Percentiles rank a stretch among this genome's conserved stretches.
These are phyloP conservation scores for Pyrenochaeta sp. DNA, from an alignment of 2,329 filamentous ascomycete species.

Conservation along the genomic window DNA sequence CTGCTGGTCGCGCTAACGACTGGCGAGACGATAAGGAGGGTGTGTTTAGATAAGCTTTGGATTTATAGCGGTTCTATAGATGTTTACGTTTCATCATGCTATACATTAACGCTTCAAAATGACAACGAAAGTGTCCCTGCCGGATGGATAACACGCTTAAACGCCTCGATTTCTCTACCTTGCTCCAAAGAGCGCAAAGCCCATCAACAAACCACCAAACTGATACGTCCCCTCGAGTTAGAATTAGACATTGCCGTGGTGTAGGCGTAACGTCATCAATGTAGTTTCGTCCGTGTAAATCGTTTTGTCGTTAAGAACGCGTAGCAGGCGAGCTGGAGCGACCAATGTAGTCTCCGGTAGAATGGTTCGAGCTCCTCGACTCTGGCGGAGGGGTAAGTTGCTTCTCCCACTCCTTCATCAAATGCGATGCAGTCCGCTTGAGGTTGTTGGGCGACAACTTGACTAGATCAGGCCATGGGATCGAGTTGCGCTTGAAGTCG, in stretches of 20 bases:
- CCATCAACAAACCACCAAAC: conserved; percentile 34
- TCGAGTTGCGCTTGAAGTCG: conserved; percentile 48
- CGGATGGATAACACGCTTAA: too few relatives aligned
- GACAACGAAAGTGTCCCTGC: too few relatives aligned
- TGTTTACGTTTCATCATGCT: too few relatives aligned
- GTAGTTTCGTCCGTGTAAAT: conserved; percentile 14
- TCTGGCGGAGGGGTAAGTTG: conserved; percentile 64
- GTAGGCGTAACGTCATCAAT: conserved; percentile 41
- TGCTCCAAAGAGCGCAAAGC: too few relatives aligned
- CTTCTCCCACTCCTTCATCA: conserved; percentile 93
- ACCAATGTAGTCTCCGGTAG: conserved; percentile 47
- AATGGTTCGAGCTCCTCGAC: conserved; percentile 38
- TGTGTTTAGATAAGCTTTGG: too few relatives aligned
- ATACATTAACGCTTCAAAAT: too few relatives aligned
- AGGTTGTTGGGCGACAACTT: conserved; percentile 77
- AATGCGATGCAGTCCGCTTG: conserved; percentile 79
- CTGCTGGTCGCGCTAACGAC: too few relatives aligned
- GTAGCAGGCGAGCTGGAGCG: conserved; percentile 34
- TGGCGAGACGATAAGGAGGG: too few relatives aligned
- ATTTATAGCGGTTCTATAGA: too few relatives aligned
- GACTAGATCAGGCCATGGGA: conserved; percentile 74
- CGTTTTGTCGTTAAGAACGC: conserved; percentile 32
- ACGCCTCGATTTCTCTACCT: too few relatives aligned
- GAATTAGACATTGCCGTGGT: conserved; percentile 39
- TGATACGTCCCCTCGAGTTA: conserved; percentile 14